Evolutionary conservation across 2,329 filamentous ascomycete genomes (phyloP), one percentile per base, ranked within the genome.

Genomic region (Aspergillus piperis): DNA sequence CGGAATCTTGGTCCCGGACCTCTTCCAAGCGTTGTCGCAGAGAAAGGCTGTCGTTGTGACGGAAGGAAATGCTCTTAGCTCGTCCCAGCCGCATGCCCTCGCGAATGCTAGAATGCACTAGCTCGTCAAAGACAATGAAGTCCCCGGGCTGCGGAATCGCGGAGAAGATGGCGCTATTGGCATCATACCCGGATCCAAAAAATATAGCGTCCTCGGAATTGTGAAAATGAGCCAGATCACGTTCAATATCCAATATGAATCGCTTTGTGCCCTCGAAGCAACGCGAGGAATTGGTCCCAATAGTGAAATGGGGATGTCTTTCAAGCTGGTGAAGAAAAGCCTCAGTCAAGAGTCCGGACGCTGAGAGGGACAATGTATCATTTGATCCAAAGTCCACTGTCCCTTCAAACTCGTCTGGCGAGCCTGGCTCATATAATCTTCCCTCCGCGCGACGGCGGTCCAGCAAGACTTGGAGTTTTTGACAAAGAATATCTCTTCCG

Each of bases 81-180:
- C 85, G 79, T 8, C 83, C 84, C 36, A 85, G 63, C 38, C 79
- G 79, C 85, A 90, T 88, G 0, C 88, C 88, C 68, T 90, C 88
- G 60, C 90, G 88, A 2, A 88, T 85, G 61, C 86, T 90, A 1
- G 89, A 89, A 64, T 90, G 89, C 6, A 90, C 83, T 19, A 86
- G 78, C 67, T 86, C 86, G 61, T 91, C 88, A 63, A 88, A 87
- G 0, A 91, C 72, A 11, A 91, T 77, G 0, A 79, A 68, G 66
- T 87, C 85, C 0, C 79, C 82, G 0, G 70, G 72, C 61, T 83
- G 83, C 3, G 84, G 82, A 1, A 83, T 76, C 44, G 80, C 82
- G 15, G 77, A 71, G 44, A 86, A 82, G 3, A 87, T 70, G 0
- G 83, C 84, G 0, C 80, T 77, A 63, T 87, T 87, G 3, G 84